These are phyloP conservation scores for Saussurea involucrata DNA, from an alignment of 129 eudicot genomes.

Conservation along the genomic window DNA sequence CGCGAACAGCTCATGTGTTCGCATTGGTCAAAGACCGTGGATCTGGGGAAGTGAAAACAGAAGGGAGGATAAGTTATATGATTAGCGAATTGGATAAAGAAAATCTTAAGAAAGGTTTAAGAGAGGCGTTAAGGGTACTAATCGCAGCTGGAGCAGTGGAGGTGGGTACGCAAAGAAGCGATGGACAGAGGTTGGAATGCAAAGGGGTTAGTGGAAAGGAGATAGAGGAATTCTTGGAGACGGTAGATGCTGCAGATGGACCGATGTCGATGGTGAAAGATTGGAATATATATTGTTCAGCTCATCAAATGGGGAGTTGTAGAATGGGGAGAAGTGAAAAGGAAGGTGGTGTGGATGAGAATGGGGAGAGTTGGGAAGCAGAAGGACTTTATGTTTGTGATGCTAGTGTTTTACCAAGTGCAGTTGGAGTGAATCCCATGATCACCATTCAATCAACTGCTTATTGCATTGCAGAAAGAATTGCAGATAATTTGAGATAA, in stretches of 20 bases:
- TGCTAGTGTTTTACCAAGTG: constrained; percentile 74
- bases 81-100: constrained; percentile 38
- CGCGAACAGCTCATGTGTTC: constrained; percentile 69
- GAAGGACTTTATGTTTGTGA: constrained; percentile 84
- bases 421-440: constrained; percentile 97
- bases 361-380: constrained; percentile 95
- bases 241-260: constrained; percentile 53
- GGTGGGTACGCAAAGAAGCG: constrained; percentile 79
- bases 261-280: constrained; percentile 49
- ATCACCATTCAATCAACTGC: constrained; percentile 86
- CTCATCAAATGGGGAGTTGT: constrained; percentile 98
- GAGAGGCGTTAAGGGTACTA: constrained; percentile 54
- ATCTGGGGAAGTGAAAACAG: constrained; percentile 53
- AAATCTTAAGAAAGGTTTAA: constrained; percentile 50
- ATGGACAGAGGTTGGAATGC: constrained; percentile 58
- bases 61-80: constrained; percentile 45
- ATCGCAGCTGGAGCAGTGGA: constrained; percentile 89
- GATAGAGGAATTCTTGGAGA: constrained; percentile 59
- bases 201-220: constrained; percentile 44
- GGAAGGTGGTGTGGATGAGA: constrained; percentile 81
- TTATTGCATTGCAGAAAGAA: constrained; percentile 61
- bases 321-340: constrained; percentile 64
- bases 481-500: constrained; percentile 32
- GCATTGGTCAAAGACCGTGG: constrained; percentile 68
- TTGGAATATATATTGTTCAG: constrained; percentile 72